Evolutionary conservation across 202 grass and related monocot genomes (phyloP), one percentile per base, ranked within the genome.

Genomic region (Carex arenaria): DNA sequence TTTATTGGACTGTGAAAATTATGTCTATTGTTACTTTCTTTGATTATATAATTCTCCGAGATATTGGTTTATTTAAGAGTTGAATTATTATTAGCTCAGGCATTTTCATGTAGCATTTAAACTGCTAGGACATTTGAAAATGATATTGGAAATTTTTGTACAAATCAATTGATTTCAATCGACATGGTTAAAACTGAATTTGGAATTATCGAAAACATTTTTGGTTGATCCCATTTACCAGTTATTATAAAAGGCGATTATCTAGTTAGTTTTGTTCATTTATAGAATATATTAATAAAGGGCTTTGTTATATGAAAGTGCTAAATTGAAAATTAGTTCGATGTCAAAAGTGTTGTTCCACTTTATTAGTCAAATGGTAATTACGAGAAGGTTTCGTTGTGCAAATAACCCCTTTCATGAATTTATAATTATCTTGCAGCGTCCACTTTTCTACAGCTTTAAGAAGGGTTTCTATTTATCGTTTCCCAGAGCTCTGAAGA

Each of bases 371-470:
- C 6, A 42, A 42, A 42, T 42, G 5, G 38, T 42, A 42, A 42
- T 42, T 42, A 42, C 5, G 38, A 7, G 38, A 42, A 42, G 38
- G 38, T 78, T 36, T 18, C 30, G 38, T 60, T 38, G 3, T 78
- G 52, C 30, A 53, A 18, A 59, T 73, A 18, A 59, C 14, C 30
- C 28, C 7, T 49, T 72, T 47, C n/a, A n/a, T 72, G 68, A 49
- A 56, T 77, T 59, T 26, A 17, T 55, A 15, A 42, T 79, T 53
- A 63, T 70, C 84, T 12, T 94, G 78, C 85, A 99, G 93, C 81
- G 93, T 71, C 93, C 96, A 88, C 82, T 93, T 78, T 96, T 96
- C 88, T 94, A 99, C 85, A 90, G 91, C 67, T 93, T 99, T 61
- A 99, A 99, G 82, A 90, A 93, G 88, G 88, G 85, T 32, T 86